phyloP scores from a whole-genome alignment of 805 yeast genomes.

The Wickerhamomyces chaumierensis region DNA sequence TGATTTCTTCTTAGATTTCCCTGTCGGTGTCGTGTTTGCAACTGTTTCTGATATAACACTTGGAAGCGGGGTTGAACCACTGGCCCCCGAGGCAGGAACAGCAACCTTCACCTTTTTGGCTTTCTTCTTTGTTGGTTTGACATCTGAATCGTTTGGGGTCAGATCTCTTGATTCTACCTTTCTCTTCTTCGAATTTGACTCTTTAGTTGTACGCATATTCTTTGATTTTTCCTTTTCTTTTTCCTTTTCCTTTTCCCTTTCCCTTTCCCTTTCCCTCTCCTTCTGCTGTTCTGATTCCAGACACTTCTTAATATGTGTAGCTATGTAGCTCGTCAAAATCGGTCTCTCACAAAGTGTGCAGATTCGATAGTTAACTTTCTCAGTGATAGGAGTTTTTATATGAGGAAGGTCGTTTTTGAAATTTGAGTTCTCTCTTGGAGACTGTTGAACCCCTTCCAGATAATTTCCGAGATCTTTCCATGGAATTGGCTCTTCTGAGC shows the following conservation, averaged over 20 bases:
- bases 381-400: constrained; percentile 24
- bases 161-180: constrained; percentile 10
- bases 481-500: constrained; percentile 2
- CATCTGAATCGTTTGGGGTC: constrained; percentile 8
- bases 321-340: constrained; percentile 25
- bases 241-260: constrained; percentile 11
- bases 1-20: constrained; percentile 26
- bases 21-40: constrained; percentile 1
- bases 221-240: not conserved
- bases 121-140: constrained; percentile 4
- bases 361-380: constrained; percentile 30
- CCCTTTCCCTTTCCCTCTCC: too few relatives aligned
- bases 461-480: constrained; percentile 24
- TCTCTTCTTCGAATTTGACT: constrained; percentile 8
- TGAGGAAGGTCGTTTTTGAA: constrained; percentile 13
- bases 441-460: constrained; percentile 17
- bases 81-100: too few relatives aligned
- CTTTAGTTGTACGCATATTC: not conserved
- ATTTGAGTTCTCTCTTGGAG: constrained; percentile 3
- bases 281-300: too few relatives aligned
- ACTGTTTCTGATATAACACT: too few relatives aligned
- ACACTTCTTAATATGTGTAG: constrained; percentile 29
- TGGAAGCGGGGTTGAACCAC: too few relatives aligned
- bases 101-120: constrained; percentile 18
- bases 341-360: constrained; percentile 39